Base-by-base conservation (phyloP, 352 stramenopile genomes). In the Pythium pectinolyticum region DNA sequence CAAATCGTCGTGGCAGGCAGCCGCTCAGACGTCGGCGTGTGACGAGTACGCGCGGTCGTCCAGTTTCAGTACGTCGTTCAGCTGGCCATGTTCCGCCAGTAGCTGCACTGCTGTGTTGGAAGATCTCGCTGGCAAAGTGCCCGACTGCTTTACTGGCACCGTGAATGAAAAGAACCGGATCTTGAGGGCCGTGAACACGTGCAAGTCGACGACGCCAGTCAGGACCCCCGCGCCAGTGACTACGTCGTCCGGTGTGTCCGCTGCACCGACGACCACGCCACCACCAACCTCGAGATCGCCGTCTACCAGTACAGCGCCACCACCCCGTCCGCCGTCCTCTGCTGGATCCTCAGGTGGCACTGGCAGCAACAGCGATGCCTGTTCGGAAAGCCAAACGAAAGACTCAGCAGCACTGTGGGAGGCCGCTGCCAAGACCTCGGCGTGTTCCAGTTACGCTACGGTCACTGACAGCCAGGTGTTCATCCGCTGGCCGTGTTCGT, bases 11-110 rank as follows among this genome's bases (percentile, higher is more conserved):
- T 61, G 51, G 50, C 56, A 67, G 45, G 4, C 8, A 7, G 60
- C 43, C 2, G 51, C 60, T 9, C 24, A 43, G 41, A 57, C 31
- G 5, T 43, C 51, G 19, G 32, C 51, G 32, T 67, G 60, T n/a
- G n/a, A 43, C 0, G 27, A 17, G 32, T 61, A 67, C 52, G 31
- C 50, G 15, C 35, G 24, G 2, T 47, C 31, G 8, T 53, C 46
- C 28, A 37, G 46, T n/a, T 37, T 27, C 32, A 46, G 41, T n/a
- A 57, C 43, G 20, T 66, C 17, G 39, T 67, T 67, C 35, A 53
- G 43, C 5, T 67, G 60, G 60, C 60, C 60, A 2, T 67, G 60
- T 35, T 61, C 60, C 20, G 60, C 60, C 1, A 57, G 41, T 4
- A 40, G 60, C 43, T 67, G 52, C 41, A 67, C 60, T 4, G 60